Evolutionary conservation across 2,329 filamentous ascomycete genomes (phyloP), one percentile per base, ranked within the genome.

Genomic region (Pseudocercospora pini-densiflorae): DNA sequence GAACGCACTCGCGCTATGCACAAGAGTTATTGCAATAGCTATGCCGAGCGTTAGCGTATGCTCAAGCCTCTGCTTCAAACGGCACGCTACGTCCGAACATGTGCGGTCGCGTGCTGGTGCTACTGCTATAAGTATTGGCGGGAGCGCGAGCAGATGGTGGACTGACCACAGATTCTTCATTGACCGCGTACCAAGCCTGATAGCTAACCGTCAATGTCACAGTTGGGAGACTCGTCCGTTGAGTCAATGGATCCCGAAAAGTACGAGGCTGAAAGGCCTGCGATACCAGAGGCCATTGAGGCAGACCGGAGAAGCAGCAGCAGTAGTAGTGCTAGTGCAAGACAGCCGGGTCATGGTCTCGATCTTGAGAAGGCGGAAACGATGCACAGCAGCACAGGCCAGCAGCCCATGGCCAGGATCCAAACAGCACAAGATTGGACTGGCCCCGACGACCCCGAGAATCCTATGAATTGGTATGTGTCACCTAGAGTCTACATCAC

Each of bases 361-460:
- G 66, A 79, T 21, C 33, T 66, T 29, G 65, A 68, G 51, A 68
- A 64, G 27, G 55, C 65, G 6, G 14, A 43, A 3, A 60, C 67
- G 14, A 49, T 29, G 31, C 47, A 24, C 10, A 63, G 59, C 24
- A 58, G 53, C 43, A 51, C 27, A 27, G 45, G 23, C 19, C 64
- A 57, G 29, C 51, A 58, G 19, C 53, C 53, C 29, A 27, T 60
- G 24, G 65, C 47, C 5, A 58, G 53, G 58, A 60, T 66, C 3
- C 64, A 53, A 5, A 69, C 70, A 12, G 72, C 68, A 19, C 64
- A 70, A 61, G 73, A 75, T 62, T 75, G 73, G 72, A 64, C 61
- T 47, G 72, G 73, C 3, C 66, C 71, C 16, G 67, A 73, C 49
- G 72, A 75, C 55, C 70, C 72, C 8, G 70, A 64, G 0, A 74